A percentile compares a stretch with the other conserved stretches of the same genome.
These are phyloP conservation scores for Petasospora rhodanensis DNA, from an alignment of 1,139 yeast species.

Conservation along the genomic window DNA sequence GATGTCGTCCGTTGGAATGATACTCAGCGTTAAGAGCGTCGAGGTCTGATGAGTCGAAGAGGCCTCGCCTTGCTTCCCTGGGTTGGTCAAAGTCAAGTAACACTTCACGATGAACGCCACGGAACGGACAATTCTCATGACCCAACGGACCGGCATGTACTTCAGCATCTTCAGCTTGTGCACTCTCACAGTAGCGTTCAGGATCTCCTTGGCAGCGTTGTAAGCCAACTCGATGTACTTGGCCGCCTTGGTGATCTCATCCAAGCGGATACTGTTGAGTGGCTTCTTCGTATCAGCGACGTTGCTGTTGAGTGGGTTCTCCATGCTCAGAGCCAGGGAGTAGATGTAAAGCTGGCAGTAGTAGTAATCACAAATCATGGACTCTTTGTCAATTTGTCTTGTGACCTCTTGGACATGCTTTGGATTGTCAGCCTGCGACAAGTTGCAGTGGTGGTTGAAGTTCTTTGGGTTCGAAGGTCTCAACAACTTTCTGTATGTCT, in stretches of 20 bases:
- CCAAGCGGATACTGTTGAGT: conserved; percentile 43
- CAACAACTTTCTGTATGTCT: conserved; percentile 53
- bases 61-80: conserved; percentile 18
- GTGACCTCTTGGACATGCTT: conserved; percentile 35
- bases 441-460: conserved; percentile 27
- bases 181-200: conserved; percentile 67
- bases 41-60: conserved; percentile 33
- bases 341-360: conserved; percentile 80
- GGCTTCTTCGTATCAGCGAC: conserved; percentile 21
- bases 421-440: conserved; percentile 24
- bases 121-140: conserved; percentile 81
- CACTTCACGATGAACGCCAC: conserved; percentile 89
- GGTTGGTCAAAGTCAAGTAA: conserved; percentile 58
- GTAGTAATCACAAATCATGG: conserved; percentile 74
- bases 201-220: conserved; percentile 76
- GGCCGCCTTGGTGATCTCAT: conserved; percentile 70
- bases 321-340: conserved; percentile 69
- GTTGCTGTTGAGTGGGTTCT: conserved; percentile 28
- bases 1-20: conserved; percentile 68
- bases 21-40: conserved; percentile 54
- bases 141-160: conserved; percentile 90
- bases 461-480: conserved; percentile 38
- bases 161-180: conserved; percentile 59
- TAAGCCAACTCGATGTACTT: conserved; percentile 79
- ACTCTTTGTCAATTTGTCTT: conserved; percentile 56